Base-by-base conservation (phyloP, 1,284 basidiomycete genomes). In the Cutaneotrichosporon dermatis region DNA sequence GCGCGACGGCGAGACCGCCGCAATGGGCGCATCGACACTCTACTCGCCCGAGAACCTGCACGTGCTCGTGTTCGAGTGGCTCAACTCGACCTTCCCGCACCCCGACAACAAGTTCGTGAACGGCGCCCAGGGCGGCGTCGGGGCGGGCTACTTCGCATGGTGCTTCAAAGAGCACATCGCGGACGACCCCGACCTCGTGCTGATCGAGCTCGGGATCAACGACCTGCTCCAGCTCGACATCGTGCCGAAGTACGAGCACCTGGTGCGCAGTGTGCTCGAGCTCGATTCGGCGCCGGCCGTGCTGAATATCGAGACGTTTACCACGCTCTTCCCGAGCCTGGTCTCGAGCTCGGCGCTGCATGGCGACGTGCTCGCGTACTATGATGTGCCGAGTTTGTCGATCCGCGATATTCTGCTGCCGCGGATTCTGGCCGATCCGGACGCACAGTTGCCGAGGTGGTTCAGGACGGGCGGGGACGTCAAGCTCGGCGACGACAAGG, bases 271-370 rank as follows among this genome's bases (percentile, higher is more conserved):
- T 6, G 51, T 76, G 35, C 56, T 77, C 43, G 71, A 77, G 55
- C 63, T 76, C 41, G 62, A 68, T 35, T 66, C 65, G 9, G 63
- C 63, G 42, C 76, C 76, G 9, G 76, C 76, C 3, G 57, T 76
- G 16, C 71, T 77, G 64, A 76, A 75, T 58, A 65, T 77, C 33
- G 73, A 77, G 73, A 74, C 73, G 11, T 76, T 77, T 63, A 74
- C 76, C 2, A 67, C 72, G 3, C 69, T 77, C n/a, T 77, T 76
- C 68, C 67, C 70, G 0, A 63, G 70, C 7, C 64, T 76, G 10
- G 42, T 74, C 4, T 71, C 70, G 8, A 67, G 72, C n/a, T 71
- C 70, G 6, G 61, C 72, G 2, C 63, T 76, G n/a, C 76, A 77
- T 59, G 65, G 66, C 56, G 74, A 75, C 61, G 69, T 77, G 8